Base-by-base conservation (phyloP, 306 rosid genomes). In the Dalbergia cultrata region DNA sequence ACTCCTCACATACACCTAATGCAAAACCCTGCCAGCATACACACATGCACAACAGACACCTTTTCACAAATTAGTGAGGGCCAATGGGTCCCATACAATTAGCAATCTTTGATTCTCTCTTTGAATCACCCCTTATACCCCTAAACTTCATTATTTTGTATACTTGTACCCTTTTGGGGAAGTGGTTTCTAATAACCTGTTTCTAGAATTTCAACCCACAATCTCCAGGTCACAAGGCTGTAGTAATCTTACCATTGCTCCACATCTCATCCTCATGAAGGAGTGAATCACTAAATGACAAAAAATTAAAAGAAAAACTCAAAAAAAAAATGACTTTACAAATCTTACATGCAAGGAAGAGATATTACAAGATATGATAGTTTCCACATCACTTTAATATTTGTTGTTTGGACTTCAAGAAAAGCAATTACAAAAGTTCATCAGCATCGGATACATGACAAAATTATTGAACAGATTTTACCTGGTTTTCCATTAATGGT, bases 401-500 rank as follows among this genome's bases (percentile, higher is more conserved):
- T 59, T 39, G 49, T 39, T 50, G 22, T 33, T 58, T 44, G 64
- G 61, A 43, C 80, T 65, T 31, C 85, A 72, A 21, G 72, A 62
- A 72, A 58, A 1, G 47, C 12, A 79, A 75, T 34, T 45, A 82
- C 78, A 70, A 6, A 53, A 61, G 62, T 22, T 34, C 70, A 66
- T 44, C 45, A 56, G 18, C 21, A 60, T 31, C 18, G 56, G 17
- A 74, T 71, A 63, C 64, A 75, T 57, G 22, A 70, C 35, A 75
- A 2, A 31, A 81, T 61, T 21, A 53, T 54, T 67, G 19, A 13
- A 68, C 22, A 18, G 31, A 26, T 53, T 59, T 80, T 90, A 96
- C 98, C 98, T 96, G 97, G 61, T 88, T 81, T 86, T 96, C 99
- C 97, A 93, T 88, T 65, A 96, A 83, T 1, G 99, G 99, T n/a